phyloP scores from a whole-genome alignment of 257 asterid species.

The Dorcoceras hygrometricum region DNA sequence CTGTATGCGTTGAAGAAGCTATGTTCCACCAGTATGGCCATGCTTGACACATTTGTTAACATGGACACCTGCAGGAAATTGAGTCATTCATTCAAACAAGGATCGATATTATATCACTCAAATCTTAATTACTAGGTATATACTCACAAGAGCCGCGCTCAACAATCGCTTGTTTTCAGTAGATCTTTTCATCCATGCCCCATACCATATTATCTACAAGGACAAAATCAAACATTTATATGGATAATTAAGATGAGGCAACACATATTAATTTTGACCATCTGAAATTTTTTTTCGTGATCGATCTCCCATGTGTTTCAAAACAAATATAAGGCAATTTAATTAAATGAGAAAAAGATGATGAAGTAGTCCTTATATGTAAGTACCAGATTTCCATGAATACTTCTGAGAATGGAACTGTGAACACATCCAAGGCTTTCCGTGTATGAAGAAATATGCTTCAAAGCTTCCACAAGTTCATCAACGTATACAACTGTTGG shows the following conservation, averaged over 20 bases:
- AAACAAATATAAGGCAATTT: too few species aligned
- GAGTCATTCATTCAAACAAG: neutral
- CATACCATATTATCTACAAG: conserved; percentile 68
- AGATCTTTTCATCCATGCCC: conserved; percentile 67
- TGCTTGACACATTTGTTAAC: conserved; percentile 39
- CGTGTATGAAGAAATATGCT: conserved; percentile 44
- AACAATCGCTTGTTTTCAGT: conserved; percentile 42
- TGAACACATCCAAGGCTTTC: conserved; percentile 61
- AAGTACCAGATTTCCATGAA: conserved; percentile 67
- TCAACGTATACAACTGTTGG: conserved; percentile 51
- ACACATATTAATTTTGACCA: too few species aligned
- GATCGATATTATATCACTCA: too few species aligned
- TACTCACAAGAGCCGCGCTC: conserved; percentile 52
- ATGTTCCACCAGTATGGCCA: conserved; percentile 48
- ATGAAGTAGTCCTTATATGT: too few species aligned
- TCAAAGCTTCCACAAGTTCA: conserved; percentile 43
- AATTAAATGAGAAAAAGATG: too few species aligned
- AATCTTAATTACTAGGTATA: too few species aligned
- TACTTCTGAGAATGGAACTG: conserved; percentile 55
- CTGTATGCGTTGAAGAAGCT: conserved; percentile 59
- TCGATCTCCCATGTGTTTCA: too few species aligned
- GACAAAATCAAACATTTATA: neutral
- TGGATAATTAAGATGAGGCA: too few species aligned
- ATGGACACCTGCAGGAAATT: conserved; percentile 42
- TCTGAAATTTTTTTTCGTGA: too few species aligned